These are phyloP conservation scores for Cryptococcus amylolentus DNA, from an alignment of 1,284 basidiomycete genomes.

Conservation along the genomic window DNA sequence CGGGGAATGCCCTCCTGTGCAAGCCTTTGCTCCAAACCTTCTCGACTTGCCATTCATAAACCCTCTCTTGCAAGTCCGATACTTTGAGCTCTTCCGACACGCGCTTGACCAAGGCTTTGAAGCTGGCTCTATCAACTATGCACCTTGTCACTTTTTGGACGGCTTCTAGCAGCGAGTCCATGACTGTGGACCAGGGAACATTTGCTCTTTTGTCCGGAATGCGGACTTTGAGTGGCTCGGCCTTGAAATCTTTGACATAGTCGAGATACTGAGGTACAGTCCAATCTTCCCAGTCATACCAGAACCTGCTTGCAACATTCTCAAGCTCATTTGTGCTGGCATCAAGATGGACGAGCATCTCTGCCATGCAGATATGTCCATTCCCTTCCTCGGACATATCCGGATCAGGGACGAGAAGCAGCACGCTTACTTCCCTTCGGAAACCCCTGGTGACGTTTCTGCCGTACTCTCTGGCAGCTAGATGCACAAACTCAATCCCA, in stretches of 20 bases:
- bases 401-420: conserved; percentile 18
- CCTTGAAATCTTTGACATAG: not conserved
- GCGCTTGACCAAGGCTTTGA: conserved; percentile 1
- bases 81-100: conserved; percentile 7
- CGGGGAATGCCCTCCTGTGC: not conserved
- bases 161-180: conserved; percentile 1
- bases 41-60: conserved; percentile 8
- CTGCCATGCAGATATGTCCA: conserved; percentile 20
- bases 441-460: not conserved
- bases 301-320: conserved; percentile 15
- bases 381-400: not conserved
- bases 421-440: conserved; percentile 13
- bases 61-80: not conserved
- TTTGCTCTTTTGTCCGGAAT: conserved; percentile 7
- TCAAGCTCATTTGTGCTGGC: not conserved
- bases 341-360: conserved; percentile 16
- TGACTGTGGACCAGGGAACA: conserved; percentile 3
- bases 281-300: conserved; percentile 27
- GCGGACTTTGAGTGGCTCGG: not conserved
- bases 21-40: conserved; percentile 9
- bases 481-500: conserved; percentile 23
- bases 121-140: not conserved
- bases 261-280: conserved; percentile 5
- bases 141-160: not conserved
- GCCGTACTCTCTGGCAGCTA: conserved; percentile 11